Base-by-base conservation (phyloP, 2,329 filamentous ascomycete genomes). In the Alternaria gaisen region DNA sequence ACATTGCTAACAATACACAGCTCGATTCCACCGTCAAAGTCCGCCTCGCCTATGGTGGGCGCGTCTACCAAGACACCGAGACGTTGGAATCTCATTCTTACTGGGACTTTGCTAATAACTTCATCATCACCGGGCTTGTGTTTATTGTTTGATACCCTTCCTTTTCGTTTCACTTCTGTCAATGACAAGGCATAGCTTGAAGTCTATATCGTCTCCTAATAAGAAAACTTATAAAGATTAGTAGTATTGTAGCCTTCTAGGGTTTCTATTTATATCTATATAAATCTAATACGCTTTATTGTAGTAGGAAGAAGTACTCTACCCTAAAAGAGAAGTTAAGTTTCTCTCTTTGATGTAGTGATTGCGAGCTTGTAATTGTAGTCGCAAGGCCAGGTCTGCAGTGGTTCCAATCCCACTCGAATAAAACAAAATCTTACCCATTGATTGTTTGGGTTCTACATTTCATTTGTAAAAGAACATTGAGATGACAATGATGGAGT, bases 1-100 rank as follows among this genome's bases (percentile, higher is more conserved):
- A 42, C 30, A 24, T 34, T 32, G 48, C 63, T 72, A 20, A 69
- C 53, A 16, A 10, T 22, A 5, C n/a, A 11, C 43, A 66, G 90
- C 81, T 94, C 32, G 77, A 84, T 2, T 74, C 82, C 8, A 82
- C 81, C 44, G 87, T 87, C 63, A 86, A 83, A 48, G 82, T 97
- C 52, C 87, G 88, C 55, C 86, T 97, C 60, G 89, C 88, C 20
- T 96, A 97, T 76, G 85, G 95, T 78, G 94, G 94, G 67, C 92
- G 89, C 74, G 87, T 94, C 52, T 84, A 97, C 46, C 88, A 89
- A 66, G 91, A 94, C 65, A 84, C 84, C 55, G 76, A 86, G 20
- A 84, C 89, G 1, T 81, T 97, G 18, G 78, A 83, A 44, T 84
- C 85, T 3, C 90, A 95, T 18, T 59, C 62, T 69, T 91, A 90